phyloP scores from a whole-genome alignment of 2,329 filamentous ascomycete genomes.

The Periconia digitata region DNA sequence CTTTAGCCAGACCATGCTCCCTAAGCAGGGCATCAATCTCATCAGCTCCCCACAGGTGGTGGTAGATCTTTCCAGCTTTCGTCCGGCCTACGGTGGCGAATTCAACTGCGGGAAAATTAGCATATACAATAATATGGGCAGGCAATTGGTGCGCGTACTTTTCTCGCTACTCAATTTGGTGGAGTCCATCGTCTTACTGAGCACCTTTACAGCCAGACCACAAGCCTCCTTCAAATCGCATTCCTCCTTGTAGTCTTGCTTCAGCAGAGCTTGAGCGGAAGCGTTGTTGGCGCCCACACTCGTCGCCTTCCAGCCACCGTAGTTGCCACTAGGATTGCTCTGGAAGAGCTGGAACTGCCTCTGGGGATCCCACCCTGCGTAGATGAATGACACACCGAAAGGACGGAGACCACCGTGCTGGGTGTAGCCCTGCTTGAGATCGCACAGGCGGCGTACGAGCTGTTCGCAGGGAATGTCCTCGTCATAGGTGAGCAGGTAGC shows the following conservation, averaged over 20 bases:
- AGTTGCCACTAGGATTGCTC: conserved; percentile 98
- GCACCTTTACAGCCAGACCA: conserved; percentile 94
- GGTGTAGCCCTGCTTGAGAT: conserved; percentile 98
- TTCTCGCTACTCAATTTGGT: conserved; percentile 99
- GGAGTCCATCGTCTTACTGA: conserved; percentile 99
- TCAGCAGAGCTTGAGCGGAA: conserved; percentile 92
- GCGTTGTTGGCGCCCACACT: conserved; percentile 98
- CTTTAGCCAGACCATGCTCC: conserved; percentile 90
- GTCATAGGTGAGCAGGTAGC: conserved; percentile 98
- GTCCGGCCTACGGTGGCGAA: conserved; percentile 98
- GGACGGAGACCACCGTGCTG: conserved; percentile 97
- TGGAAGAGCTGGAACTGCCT: conserved; percentile 98
- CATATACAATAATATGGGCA: conserved; percentile 1
- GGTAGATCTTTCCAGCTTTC: conserved; percentile 94
- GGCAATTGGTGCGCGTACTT: conserved; percentile 64
- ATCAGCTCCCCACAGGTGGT: conserved; percentile 94
- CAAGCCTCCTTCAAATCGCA: conserved; percentile 95
- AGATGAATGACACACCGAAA: conserved; percentile 99
- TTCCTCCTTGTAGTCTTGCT: conserved; percentile 99
- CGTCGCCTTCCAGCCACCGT: conserved; percentile 98
- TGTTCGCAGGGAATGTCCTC: conserved; percentile 99
- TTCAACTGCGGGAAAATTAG: conserved; percentile 66
- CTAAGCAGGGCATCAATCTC: conserved; percentile 93
- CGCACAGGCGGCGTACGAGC: conserved; percentile 92
- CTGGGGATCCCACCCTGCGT: conserved; percentile 95